These are phyloP conservation scores for Rhizopus arrhizus DNA, from an alignment of 371 early-diverging fungal genomes.

Conservation along the genomic window DNA sequence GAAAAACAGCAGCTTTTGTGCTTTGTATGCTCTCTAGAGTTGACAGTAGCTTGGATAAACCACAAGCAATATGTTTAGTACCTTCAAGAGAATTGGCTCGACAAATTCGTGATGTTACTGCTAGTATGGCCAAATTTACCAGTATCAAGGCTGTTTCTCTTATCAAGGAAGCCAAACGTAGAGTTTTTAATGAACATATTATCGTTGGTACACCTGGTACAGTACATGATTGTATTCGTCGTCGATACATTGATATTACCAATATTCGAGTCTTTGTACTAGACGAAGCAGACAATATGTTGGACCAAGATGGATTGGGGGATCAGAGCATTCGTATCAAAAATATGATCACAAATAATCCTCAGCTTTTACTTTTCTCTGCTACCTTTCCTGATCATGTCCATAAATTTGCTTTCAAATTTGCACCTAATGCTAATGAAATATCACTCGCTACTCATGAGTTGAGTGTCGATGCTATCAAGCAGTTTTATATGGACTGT, in stretches of 20 bases:
- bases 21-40: constrained; percentile 86
- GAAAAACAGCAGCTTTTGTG: constrained; percentile 96
- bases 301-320: constrained; percentile 86
- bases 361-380: constrained; percentile 93
- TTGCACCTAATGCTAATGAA: constrained; percentile 86
- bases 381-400: constrained; percentile 95
- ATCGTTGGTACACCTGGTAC: constrained; percentile 98
- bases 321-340: constrained; percentile 86
- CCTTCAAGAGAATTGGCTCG: constrained; percentile 97
- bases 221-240: constrained; percentile 73
- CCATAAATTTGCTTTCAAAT: constrained; percentile 74
- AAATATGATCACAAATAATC: constrained; percentile 61
- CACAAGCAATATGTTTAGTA: constrained; percentile 90
- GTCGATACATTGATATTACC: constrained; percentile 60
- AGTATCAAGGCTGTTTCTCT: constrained; percentile 73
- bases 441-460: constrained; percentile 89
- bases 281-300: constrained; percentile 97
- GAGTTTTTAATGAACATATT: constrained; percentile 66
- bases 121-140: constrained; percentile 88
- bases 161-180: constrained; percentile 68
- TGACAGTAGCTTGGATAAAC: constrained; percentile 50
- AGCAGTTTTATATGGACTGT: constrained; percentile 97
- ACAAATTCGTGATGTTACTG: constrained; percentile 93
- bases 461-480: constrained; percentile 95
- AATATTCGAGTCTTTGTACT: constrained; percentile 81